Evolutionary conservation across 2,329 filamentous ascomycete genomes (phyloP).

Genomic region (Ophiosphaerella narmari): DNA sequence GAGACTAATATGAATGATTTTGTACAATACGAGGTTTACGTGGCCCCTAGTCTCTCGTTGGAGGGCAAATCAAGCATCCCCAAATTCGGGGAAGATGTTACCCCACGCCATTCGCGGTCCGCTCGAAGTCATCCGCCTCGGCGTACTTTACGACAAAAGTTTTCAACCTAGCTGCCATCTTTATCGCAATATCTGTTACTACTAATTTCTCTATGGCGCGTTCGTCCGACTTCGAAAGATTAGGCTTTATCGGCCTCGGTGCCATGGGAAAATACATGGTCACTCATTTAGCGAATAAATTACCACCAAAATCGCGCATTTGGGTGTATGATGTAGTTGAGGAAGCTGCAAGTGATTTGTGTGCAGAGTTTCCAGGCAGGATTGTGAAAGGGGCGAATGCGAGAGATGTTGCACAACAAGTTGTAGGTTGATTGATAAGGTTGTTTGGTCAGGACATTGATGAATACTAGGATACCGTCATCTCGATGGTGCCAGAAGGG

Average conservation of each 20-base stretch:
- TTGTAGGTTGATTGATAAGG: slow-evolving; percentile 40
- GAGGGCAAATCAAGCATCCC: slow-evolving; percentile 1
- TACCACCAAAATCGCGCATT: slow-evolving; percentile 49
- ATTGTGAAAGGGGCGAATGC: slow-evolving; percentile 50
- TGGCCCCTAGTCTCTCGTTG: not conserved
- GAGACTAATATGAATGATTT: too few species aligned
- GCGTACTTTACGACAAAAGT: too few species aligned
- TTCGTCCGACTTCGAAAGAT: slow-evolving; percentile 24
- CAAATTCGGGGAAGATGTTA: slow-evolving; percentile 4
- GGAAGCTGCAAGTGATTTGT: slow-evolving; percentile 50
- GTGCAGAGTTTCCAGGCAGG: slow-evolving; percentile 44
- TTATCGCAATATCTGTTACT: not conserved
- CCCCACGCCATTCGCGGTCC: slow-evolving; percentile 7
- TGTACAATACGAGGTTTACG: not conserved
- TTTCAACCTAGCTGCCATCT: not conserved
- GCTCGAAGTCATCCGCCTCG: not conserved
- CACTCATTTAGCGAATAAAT: slow-evolving; percentile 54
- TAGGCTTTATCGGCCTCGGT: slow-evolving; percentile 60
- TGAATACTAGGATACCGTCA: slow-evolving; percentile 51
- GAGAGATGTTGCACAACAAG: slow-evolving; percentile 56
- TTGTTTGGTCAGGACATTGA: slow-evolving; percentile 2
- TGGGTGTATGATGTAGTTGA: slow-evolving; percentile 57
- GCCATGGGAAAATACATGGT: slow-evolving; percentile 62
- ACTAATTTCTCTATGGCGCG: slow-evolving; percentile 22
- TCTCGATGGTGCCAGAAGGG: slow-evolving; percentile 61